A percentile compares a stretch with the other conserved stretches of the same genome.
Evolutionary conservation across 78 protist genomes (phyloP).

Genomic region (Diacronema lutheri): DNA sequence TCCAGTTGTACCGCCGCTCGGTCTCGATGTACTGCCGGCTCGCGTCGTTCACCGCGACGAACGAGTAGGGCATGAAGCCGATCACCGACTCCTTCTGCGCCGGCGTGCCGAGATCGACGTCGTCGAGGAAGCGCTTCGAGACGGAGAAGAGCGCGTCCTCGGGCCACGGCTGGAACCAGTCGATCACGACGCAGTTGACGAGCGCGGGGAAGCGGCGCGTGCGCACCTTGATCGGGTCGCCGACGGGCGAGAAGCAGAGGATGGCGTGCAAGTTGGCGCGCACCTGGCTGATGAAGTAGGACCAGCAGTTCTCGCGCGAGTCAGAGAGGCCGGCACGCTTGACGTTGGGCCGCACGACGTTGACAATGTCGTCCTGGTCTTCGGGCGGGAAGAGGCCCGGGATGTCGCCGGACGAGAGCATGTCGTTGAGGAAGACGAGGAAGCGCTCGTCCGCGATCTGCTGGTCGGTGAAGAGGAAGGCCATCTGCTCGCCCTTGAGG

Average conservation of each 20-base stretch:
- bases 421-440: slow-evolving; percentile 62
- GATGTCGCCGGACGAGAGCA: slow-evolving; percentile 66
- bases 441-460: slow-evolving; percentile 65
- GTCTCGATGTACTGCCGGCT: neutral
- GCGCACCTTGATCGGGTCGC: slow-evolving; percentile 54
- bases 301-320: slow-evolving; percentile 19
- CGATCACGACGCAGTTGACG: slow-evolving; percentile 57
- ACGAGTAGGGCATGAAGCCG: slow-evolving; percentile 47
- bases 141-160: slow-evolving; percentile 61
- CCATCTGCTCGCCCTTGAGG: slow-evolving; percentile 32
- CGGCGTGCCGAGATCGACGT: slow-evolving; percentile 37
- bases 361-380: slow-evolving; percentile 56
- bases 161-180: slow-evolving; percentile 80
- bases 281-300: slow-evolving; percentile 47
- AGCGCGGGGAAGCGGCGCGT: slow-evolving; percentile 66
- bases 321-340: slow-evolving; percentile 50
- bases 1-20: slow-evolving; percentile 56
- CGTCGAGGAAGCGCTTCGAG: slow-evolving; percentile 53
- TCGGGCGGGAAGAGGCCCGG: slow-evolving; percentile 54
- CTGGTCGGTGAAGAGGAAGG: slow-evolving; percentile 62
- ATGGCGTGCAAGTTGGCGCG: slow-evolving; percentile 49
- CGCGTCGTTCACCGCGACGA: slow-evolving; percentile 46
- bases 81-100: neutral
- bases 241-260: slow-evolving; percentile 69
- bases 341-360: slow-evolving; percentile 36